Base-by-base conservation (phyloP, 2,329 filamentous ascomycete species). In the Aureobasidium sp. region DNA sequence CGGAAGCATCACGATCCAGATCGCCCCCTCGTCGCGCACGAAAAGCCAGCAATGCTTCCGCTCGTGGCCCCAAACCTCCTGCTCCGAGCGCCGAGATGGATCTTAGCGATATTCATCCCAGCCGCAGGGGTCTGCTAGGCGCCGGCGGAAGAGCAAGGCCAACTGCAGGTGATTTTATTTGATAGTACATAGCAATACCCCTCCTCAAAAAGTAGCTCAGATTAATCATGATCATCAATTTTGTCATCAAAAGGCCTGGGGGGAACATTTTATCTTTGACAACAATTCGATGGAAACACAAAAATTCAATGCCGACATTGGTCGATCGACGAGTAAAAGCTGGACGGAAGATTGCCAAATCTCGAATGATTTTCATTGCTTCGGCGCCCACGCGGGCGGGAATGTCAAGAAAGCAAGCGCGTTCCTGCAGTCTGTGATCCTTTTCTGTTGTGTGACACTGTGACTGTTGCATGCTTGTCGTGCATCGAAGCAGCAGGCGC, bases 41-140 rank as follows among this genome's bases (percentile, higher is more conserved):
- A 33, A 42, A 35, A 33, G n/a, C 37, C n/a, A 60, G 43, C 13
- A 60, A 50, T 21, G 51, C 59, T 13, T 46, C 54, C 49, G 40
- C 43, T 17, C 51, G 54, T 21, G 53, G 15, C 5, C 50, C 47
- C 13, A 50, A 37, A 11, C 50, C 60, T 33, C 23, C 50, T 25
- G 59, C 58, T 15, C 50, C 38, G 13, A 37, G 49, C 25, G 54
- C 37, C 17, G 59, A 49, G 25, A 57, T 70, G 21, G 70, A 72
- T 55, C 45, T 71, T 51, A 69, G 67, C 38, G 65, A 69, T 38
- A 73, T 73, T 45, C 71, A 73, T 63, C 71, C 71, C 11, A 69
- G 67, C 31, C 64, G 71, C 17, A 66, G 71, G 60, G 69, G 68
- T 4, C 55, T 73, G 38, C 66, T 73, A 63, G 65, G 65, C 38